phyloP scores from a whole-genome alignment of 108 stramenopile genomes.

The Nitzschia palea region DNA sequence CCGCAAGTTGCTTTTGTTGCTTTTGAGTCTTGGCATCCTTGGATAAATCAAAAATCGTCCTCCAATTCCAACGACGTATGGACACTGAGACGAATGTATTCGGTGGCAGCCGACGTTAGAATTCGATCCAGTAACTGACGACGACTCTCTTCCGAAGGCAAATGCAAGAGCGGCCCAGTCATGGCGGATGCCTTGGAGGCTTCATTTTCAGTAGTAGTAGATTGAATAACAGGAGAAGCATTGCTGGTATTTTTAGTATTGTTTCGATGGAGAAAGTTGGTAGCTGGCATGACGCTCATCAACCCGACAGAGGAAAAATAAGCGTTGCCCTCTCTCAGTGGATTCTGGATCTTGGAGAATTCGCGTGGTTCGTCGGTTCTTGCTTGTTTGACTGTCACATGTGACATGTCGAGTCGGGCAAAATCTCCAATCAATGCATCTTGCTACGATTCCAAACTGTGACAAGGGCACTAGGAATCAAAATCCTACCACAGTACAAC shows the following conservation, averaged over 20 bases:
- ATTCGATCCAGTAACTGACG: not conserved
- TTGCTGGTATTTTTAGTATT: not conserved
- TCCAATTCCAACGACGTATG: conserved; percentile 2
- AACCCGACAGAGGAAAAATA: no score
- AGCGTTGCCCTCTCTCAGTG: no score
- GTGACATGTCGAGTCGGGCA: no score
- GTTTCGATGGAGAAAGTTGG: not conserved
- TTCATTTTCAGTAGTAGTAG: not conserved
- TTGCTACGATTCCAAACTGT: no score
- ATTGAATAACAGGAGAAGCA: not conserved
- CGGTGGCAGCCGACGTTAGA: not conserved
- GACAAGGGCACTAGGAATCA: no score
- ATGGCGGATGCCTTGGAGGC: not conserved
- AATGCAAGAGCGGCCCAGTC: not conserved
- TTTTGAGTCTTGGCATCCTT: conserved; percentile 8
- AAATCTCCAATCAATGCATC: no score
- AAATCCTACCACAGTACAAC: no score
- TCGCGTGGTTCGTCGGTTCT: no score
- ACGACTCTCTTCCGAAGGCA: not conserved
- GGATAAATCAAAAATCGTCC: not conserved
- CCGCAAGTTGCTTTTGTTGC: not conserved
- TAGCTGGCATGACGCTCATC: not conserved
- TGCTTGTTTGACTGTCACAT: no score
- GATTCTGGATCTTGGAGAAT: no score
- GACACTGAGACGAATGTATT: conserved; percentile 1